Evolutionary conservation across 352 stramenopile genomes (phyloP).

Genomic region (Pythium aphanidermatum): DNA sequence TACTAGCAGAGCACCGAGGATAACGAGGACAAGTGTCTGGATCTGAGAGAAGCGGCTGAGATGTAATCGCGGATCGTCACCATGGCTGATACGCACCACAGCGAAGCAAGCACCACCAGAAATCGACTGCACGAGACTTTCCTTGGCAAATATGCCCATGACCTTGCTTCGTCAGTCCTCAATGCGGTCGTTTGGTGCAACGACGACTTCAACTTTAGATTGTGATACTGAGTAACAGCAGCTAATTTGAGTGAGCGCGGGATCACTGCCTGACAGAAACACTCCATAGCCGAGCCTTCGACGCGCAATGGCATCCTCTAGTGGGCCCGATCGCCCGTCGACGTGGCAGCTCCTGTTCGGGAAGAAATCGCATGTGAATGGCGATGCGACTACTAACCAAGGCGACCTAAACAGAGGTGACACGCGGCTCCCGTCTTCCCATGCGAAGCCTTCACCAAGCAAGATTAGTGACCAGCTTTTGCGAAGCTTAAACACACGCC

Average conservation of each 20-base stretch:
- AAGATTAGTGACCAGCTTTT: too few species aligned
- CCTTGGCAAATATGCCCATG: constrained; percentile 49
- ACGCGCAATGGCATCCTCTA: constrained; percentile 20
- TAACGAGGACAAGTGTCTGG: constrained; percentile 47
- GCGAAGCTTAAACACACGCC: too few species aligned
- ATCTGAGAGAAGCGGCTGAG: too few species aligned
- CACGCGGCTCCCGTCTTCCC: too few species aligned
- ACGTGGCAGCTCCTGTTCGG: constrained; percentile 59
- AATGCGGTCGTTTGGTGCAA: too few species aligned
- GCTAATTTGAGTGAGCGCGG: too few species aligned
- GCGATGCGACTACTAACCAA: too few species aligned
- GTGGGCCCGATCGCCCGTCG: constrained; percentile 24
- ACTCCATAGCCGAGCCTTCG: not conserved
- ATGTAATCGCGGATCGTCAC: not conserved
- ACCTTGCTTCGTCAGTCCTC: not conserved
- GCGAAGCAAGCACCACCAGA: constrained; percentile 52
- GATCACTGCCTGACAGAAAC: not conserved
- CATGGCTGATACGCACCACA: constrained; percentile 21
- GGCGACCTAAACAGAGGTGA: too few species aligned
- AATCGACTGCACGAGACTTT: constrained; percentile 59
- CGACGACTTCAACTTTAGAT: too few species aligned
- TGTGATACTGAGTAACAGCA: too few species aligned
- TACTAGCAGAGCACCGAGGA: constrained; percentile 40
- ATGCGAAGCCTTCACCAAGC: not conserved
- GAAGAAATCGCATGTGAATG: too few species aligned